These are phyloP conservation scores for Trametes elegans DNA, from an alignment of 768 basidiomycete species.

Conservation along the genomic window DNA sequence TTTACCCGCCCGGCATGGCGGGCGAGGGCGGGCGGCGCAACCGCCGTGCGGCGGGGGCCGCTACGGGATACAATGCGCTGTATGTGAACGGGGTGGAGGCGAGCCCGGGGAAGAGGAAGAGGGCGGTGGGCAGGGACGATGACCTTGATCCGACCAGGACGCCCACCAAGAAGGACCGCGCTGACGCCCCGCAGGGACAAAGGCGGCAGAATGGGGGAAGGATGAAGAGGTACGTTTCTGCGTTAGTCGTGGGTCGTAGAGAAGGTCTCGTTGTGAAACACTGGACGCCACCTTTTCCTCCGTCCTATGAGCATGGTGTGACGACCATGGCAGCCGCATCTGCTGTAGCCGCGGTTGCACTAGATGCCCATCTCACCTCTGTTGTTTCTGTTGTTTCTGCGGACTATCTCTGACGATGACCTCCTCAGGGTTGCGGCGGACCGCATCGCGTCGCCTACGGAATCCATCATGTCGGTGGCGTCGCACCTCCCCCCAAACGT, in stretches of 20 bases:
- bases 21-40: conserved; percentile 61
- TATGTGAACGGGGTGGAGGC: conserved; percentile 51
- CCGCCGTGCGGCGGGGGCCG: conserved; percentile 43
- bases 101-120: conserved; percentile 66
- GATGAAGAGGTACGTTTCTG: conserved; percentile 57
- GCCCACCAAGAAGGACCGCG: conserved; percentile 59
- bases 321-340: too few species aligned
- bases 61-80: conserved; percentile 43
- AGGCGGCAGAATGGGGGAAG: conserved; percentile 51
- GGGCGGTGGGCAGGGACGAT: conserved; percentile 54
- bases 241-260: background rate
- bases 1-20: conserved; percentile 53
- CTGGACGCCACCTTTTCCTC: too few species aligned
- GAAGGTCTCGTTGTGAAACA: background rate
- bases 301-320: too few species aligned
- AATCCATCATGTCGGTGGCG: conserved; percentile 70
- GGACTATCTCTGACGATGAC: background rate
- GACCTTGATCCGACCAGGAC: conserved; percentile 59
- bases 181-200: conserved; percentile 35
- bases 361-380: background rate
- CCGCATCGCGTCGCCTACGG: conserved; percentile 66
- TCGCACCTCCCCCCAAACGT: conserved; percentile 48
- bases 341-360: too few species aligned
- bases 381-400: background rate
- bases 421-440: conserved; percentile 49